A percentile compares a stretch with the other conserved stretches of the same genome.
Conservation (phyloP, 805 yeast species). For the Kazachstania bromeliacearum region DNA sequence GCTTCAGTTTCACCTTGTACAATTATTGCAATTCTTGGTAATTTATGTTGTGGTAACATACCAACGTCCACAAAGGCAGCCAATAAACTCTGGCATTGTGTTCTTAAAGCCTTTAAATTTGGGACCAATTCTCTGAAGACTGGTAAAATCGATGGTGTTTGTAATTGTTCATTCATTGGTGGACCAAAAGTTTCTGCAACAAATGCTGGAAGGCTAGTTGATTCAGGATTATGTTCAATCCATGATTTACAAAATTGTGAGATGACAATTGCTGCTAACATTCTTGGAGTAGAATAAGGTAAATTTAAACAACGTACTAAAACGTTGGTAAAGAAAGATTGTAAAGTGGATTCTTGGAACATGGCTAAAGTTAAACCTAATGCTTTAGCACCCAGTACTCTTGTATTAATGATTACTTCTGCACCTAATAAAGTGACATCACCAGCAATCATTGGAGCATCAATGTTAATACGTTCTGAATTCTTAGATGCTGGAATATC, state of each 20-base stretch:
- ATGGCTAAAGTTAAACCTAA: conserved; percentile 57
- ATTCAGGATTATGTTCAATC: conserved; percentile 8
- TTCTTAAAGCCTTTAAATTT: conserved; percentile 70
- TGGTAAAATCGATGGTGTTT: conserved; percentile 36
- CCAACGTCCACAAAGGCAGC: conserved; percentile 71
- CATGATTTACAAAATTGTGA: conserved; percentile 50
- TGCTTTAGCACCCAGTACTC: conserved; percentile 66
- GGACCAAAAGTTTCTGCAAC: conserved; percentile 26
- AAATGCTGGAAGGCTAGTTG: conserved; percentile 19
- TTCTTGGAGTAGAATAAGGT: conserved; percentile 71
- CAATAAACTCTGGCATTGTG: conserved; percentile 76
- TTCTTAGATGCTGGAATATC: conserved; percentile 42
- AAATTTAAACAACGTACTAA: conserved; percentile 39
- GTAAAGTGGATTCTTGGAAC: conserved; percentile 34
- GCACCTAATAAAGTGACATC: conserved; percentile 79
- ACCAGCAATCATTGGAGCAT: conserved; percentile 85
- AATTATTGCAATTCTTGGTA: conserved; percentile 78
- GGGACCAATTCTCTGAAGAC: conserved; percentile 74
- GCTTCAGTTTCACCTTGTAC: conserved; percentile 93
- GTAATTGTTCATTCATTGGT: conserved; percentile 31
- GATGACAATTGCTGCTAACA: conserved; percentile 57
- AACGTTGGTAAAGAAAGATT: conserved; percentile 32
- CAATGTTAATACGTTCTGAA: conserved; percentile 70
- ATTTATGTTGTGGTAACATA: conserved; percentile 54
- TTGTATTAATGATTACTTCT: conserved; percentile 64